A percentile compares a stretch with the other conserved stretches of the same genome.
Conservation (phyloP, 2,329 filamentous ascomycete species). For the Apiospora koreana region DNA sequence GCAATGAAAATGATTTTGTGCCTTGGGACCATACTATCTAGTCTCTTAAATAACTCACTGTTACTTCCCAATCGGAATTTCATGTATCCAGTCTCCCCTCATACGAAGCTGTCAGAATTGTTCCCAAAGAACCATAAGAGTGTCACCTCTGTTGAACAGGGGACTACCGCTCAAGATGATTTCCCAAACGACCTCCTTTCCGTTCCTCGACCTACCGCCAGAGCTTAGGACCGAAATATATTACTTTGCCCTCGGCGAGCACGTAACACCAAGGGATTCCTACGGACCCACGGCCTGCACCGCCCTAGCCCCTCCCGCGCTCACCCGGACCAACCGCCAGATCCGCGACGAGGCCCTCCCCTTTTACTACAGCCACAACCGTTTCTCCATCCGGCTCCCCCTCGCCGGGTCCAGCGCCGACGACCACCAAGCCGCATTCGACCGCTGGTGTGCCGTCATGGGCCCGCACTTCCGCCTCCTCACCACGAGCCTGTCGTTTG, state of each 20-base stretch:
- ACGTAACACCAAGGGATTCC: not conserved
- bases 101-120: too few species aligned
- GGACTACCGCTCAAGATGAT: not conserved
- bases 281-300: not conserved
- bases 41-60: not conserved
- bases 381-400: not conserved
- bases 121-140: too few species aligned
- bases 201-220: not conserved
- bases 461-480: not conserved
- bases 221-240: not conserved
- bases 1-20: too few species aligned
- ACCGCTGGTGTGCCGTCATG: not conserved
- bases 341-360: not conserved
- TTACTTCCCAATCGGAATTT: accelerated
- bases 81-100: not conserved
- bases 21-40: too few species aligned
- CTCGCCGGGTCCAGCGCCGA: not conserved
- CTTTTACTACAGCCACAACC: not conserved
- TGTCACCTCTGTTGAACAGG: not conserved
- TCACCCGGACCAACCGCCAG: not conserved
- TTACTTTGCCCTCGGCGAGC: not conserved
- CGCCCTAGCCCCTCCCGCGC: not conserved
- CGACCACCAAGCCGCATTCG: not conserved
- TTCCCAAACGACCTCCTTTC: accelerated
- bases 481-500: not conserved